A percentile compares a stretch with the other conserved stretches of the same genome.
Evolutionary conservation across 169 alveolate species (phyloP).

Genomic region (Condylostoma magnum): DNA sequence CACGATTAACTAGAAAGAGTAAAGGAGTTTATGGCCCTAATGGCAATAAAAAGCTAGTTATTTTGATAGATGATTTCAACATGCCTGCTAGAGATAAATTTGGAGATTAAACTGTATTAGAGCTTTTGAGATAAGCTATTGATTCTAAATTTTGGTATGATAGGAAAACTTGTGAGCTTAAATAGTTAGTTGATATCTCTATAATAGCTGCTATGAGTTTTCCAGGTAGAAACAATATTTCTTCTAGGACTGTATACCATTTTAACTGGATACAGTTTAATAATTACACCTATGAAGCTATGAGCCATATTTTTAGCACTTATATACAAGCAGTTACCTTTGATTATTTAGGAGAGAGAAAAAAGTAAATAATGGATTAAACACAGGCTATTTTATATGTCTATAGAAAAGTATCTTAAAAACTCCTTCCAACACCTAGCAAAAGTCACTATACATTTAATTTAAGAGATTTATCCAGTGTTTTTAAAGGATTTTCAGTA

Average conservation of each 20-base stretch:
- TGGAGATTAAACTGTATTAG: constrained; percentile 95
- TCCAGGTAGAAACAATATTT: constrained; percentile 91
- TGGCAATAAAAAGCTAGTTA: constrained; percentile 87
- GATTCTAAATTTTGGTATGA: constrained; percentile 91
- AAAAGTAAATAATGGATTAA: constrained; percentile 63
- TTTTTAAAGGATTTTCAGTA: constrained; percentile 79
- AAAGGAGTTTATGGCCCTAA: constrained; percentile 92
- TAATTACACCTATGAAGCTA: constrained; percentile 79
- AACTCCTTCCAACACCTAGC: constrained; percentile 88
- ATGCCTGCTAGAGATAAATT: constrained; percentile 92
- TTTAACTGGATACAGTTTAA: constrained; percentile 84
- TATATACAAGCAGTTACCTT: constrained; percentile 69
- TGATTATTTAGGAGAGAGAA: constrained; percentile 66
- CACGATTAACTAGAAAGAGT: constrained; percentile 68
- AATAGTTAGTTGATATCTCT: constrained; percentile 80
- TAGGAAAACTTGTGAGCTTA: constrained; percentile 82
- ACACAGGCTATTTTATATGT: constrained; percentile 72
- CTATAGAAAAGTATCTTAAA: constrained; percentile 71
- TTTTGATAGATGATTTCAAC: constrained; percentile 92
- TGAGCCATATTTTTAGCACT: constrained; percentile 79
- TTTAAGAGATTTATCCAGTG: constrained; percentile 87
- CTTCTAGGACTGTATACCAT: constrained; percentile 88
- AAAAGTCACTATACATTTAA: constrained; percentile 92
- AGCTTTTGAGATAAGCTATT: constrained; percentile 89
- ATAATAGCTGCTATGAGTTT: constrained; percentile 91